Conservation (phyloP, 2,329 filamentous ascomycete genomes). For the Verticillium isaacii region DNA sequence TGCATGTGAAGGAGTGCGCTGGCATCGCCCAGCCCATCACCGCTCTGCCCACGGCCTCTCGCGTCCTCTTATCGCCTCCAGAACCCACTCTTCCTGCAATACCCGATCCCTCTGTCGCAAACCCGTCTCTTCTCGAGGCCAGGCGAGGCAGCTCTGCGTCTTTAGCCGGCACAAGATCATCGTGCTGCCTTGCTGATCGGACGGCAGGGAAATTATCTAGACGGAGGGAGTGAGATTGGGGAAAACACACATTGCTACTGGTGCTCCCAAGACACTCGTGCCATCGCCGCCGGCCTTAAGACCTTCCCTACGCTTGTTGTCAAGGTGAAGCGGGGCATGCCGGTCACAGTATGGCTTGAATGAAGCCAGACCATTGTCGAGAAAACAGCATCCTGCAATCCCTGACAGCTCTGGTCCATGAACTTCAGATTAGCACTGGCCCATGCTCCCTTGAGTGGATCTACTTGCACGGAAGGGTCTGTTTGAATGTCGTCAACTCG, state of each 20-base stretch:
- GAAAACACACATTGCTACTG: background rate
- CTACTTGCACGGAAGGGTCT: no score
- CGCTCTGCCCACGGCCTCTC: background rate
- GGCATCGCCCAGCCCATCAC: background rate
- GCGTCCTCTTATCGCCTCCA: background rate
- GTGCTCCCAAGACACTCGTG: background rate
- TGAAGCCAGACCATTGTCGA: no score
- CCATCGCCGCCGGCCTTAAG: background rate
- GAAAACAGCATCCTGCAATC: no score
- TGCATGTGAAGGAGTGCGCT: background rate
- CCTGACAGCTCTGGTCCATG: no score
- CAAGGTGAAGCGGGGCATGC: no score
- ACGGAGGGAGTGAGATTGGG: background rate
- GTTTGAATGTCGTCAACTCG: no score
- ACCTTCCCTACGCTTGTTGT: no score
- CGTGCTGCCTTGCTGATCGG: background rate
- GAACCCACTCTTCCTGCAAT: background rate
- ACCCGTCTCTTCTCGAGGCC: background rate
- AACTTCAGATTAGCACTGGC: no score
- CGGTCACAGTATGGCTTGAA: no score
- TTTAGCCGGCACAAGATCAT: background rate
- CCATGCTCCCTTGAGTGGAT: no score
- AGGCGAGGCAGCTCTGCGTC: background rate
- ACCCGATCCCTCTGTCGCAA: background rate
- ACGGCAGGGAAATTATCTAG: background rate